Base-by-base conservation (phyloP, 805 yeast species). In the Ogataea pilisensis region DNA sequence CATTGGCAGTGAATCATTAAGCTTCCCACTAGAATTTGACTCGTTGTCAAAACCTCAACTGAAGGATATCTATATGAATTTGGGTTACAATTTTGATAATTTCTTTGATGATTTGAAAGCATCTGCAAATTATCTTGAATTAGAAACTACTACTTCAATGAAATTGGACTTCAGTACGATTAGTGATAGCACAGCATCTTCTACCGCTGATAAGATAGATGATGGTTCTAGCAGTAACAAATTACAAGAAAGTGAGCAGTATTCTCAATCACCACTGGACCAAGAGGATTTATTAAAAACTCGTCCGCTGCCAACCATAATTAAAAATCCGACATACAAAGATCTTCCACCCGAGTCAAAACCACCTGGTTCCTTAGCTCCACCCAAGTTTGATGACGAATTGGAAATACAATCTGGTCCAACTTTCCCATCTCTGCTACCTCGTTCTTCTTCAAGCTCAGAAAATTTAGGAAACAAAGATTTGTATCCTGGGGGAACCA, bases 381-480 rank as follows among this genome's bases (percentile, higher is more conserved):
- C 73, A 56, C 82, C 82, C 1, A 75, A 65, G 26, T 77, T 72
- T 47, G 78, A 73, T 31, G 75, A 72, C 48, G 82, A 77, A 46
- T 69, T 68, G 38, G 75, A 76, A 48, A 54, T 59, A 1, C 57
- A 50, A 31, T 47, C 44, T 8, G 34, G 31, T 7, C 38, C 42
- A 42, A n/a, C 18, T 31, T 17, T 17, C 37, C 25, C 39, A 5
- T 8, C 31, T 19, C 31, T 19, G 19, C 46, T 40, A 19, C 47
- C 66, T 69, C 5, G 16, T 14, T n/a, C 4, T 39, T 66, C 8
- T 9, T n/a, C 22, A n/a, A 25, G 16, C 9, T 6, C 27, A 11
- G 29, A 17, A 0, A 34, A 34, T 8, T 65, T 75, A 29, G 85
- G 84, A 0, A 72, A 69, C 25, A 54, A 65, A 11, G 85, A 79